Base-by-base conservation (phyloP, 2,329 filamentous ascomycete species). In the Pseudonectria buxi region DNA sequence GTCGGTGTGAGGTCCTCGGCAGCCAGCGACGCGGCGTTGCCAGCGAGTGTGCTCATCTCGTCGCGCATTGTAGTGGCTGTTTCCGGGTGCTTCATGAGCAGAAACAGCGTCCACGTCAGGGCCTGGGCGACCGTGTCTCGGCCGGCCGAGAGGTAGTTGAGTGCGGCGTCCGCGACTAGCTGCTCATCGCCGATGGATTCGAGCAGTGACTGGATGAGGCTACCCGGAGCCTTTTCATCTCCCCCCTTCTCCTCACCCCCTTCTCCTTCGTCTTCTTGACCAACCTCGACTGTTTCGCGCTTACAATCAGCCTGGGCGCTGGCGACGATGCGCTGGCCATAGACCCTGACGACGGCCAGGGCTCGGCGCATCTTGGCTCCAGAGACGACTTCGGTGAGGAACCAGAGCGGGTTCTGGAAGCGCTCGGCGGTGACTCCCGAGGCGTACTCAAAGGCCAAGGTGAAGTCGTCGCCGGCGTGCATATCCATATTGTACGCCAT, bases 401-500 rank as follows among this genome's bases (percentile, higher is more conserved):
- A 63, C 74, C 76, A 83, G 0, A 82, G 58, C 0, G 78, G 78
- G 42, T 82, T 82, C 51, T 82, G 78, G 39, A 83, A 81, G 4
- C 78, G 69, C 33, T 75, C 66, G 3, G 75, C 74, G 0, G 74
- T 79, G 7, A 59, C 68, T 1, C 72, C 76, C 0, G 77, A 81
- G 3, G 77, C 77, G 43, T 72, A 68, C 43, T 82, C 77, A 48
- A 83, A 82, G 1, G 76, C 71, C 33, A 64, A 43, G 4, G 73
- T 74, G 52, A 83, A 82, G 3, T 71, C 68, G 40, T 81, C 73
- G 24, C 71, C 65, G 31, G 74, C 67, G 48, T 76, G 74, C 65
- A 82, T 80, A 45, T 82, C 76, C 75, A 81, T 81, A 50, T 78
- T 72, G 46, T 82, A 83, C 11, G 78, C 78, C 73, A 81, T 78